Percentiles rank a stretch among this genome's conserved stretches.
phyloP scores from a whole-genome alignment of 805 yeast genomes.

The Zygosaccharomyces kombuchaensis region DNA sequence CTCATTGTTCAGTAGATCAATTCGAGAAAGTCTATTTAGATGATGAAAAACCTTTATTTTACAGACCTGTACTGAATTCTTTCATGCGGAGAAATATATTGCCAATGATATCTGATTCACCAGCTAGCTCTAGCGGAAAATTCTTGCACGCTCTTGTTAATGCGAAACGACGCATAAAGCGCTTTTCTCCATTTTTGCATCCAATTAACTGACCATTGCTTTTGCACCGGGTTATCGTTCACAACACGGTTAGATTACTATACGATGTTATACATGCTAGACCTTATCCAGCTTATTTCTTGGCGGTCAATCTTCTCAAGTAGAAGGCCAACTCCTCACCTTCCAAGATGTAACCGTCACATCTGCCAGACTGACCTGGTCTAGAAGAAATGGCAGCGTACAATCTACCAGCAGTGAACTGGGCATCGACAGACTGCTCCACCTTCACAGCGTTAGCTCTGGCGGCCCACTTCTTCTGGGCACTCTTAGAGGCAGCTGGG shows the following conservation, averaged over 20 bases:
- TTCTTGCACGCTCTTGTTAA: too few species aligned
- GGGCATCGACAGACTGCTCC: constrained; percentile 88
- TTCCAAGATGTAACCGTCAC: constrained; percentile 99
- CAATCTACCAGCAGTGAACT: constrained; percentile 98
- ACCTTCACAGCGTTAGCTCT: constrained; percentile 82
- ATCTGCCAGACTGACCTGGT: constrained; percentile 99
- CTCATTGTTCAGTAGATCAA: constrained; percentile 7
- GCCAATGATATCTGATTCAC: constrained; percentile 27
- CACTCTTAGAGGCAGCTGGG: constrained; percentile 65
- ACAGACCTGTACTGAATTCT: constrained; percentile 39
- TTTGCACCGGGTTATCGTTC: constrained; percentile 5
- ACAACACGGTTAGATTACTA: constrained; percentile 15
- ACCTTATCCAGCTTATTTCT: constrained; percentile 63
- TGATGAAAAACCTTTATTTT: constrained; percentile 35
- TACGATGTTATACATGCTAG: constrained; percentile 19
- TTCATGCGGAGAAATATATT: constrained; percentile 34
- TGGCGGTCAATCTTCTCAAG: constrained; percentile 99
- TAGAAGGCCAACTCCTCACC: constrained; percentile 99
- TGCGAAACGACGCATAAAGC: too few species aligned
- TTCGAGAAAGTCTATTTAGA: constrained; percentile 5
- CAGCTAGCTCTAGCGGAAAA: neutral
- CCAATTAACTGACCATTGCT: too few species aligned
- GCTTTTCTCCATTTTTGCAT: too few species aligned
- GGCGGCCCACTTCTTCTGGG: constrained; percentile 88
- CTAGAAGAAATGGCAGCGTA: constrained; percentile 98